A percentile compares a stretch with the other conserved stretches of the same genome.
Conservation (phyloP, 257 asterid species). For the Solanum lycopersicoides region DNA sequence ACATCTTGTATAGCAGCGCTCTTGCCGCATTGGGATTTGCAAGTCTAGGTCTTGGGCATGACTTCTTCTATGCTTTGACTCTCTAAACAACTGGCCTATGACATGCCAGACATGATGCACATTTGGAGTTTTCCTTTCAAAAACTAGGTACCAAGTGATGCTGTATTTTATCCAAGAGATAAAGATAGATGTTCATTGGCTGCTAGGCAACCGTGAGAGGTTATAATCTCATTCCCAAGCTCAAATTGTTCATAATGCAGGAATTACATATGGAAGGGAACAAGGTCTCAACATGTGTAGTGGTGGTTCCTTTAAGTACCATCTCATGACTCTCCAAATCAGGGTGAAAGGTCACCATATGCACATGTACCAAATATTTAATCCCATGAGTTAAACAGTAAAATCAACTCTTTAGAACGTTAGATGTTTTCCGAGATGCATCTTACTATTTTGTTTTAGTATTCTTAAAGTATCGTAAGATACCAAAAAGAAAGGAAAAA, state of each 20-base stretch:
- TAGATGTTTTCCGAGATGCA: neutral
- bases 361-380: neutral
- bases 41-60: constrained; percentile 8
- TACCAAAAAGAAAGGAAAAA: neutral
- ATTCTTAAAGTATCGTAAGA: neutral
- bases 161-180: neutral
- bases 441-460: neutral
- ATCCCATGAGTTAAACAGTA: neutral
- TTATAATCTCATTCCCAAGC: neutral
- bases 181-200: neutral
- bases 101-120: neutral
- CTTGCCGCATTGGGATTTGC: constrained; percentile 1
- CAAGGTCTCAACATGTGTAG: neutral
- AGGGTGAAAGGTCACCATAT: neutral
- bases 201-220: neutral
- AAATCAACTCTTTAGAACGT: neutral
- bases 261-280: neutral
- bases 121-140: neutral
- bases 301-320: neutral
- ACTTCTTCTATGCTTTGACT: constrained; percentile 9
- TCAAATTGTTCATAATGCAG: neutral
- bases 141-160: neutral
- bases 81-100: neutral
- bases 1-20: neutral
- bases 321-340: neutral